phyloP scores from a whole-genome alignment of 306 rosid genomes.

The Mimosa bimucronata region DNA sequence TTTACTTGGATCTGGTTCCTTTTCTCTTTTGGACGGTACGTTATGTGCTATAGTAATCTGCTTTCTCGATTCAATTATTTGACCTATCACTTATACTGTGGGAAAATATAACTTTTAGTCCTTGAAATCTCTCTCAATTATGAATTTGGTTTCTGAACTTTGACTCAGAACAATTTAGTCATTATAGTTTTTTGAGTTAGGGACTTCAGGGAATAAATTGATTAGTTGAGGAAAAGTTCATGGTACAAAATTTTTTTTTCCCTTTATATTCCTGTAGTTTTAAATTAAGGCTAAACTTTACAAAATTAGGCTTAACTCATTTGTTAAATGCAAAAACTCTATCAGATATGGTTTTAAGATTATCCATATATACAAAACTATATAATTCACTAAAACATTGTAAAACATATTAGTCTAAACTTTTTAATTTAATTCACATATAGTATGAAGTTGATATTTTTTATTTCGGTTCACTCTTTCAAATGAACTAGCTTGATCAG shows the following conservation, averaged over 20 bases:
- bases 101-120: background rate
- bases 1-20: constrained; percentile 81
- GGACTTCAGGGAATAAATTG: background rate
- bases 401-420: background rate
- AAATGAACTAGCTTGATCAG: background rate
- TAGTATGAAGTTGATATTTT: background rate
- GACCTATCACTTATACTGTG: background rate
- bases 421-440: background rate
- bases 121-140: background rate
- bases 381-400: background rate
- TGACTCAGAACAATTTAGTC: background rate
- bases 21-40: constrained; percentile 84
- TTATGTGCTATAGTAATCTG: constrained; percentile 44
- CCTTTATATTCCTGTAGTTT: constrained; percentile 7
- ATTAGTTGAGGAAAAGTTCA: too few species aligned
- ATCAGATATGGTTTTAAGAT: too few species aligned
- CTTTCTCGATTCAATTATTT: constrained; percentile 33
- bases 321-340: background rate
- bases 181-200: background rate
- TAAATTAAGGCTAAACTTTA: constrained; percentile 16
- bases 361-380: background rate
- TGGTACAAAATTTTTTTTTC: too few species aligned
- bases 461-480: background rate
- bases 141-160: background rate
- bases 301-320: background rate